Base-by-base conservation (phyloP, 2,329 filamentous ascomycete genomes). In the Cytospora mali region DNA sequence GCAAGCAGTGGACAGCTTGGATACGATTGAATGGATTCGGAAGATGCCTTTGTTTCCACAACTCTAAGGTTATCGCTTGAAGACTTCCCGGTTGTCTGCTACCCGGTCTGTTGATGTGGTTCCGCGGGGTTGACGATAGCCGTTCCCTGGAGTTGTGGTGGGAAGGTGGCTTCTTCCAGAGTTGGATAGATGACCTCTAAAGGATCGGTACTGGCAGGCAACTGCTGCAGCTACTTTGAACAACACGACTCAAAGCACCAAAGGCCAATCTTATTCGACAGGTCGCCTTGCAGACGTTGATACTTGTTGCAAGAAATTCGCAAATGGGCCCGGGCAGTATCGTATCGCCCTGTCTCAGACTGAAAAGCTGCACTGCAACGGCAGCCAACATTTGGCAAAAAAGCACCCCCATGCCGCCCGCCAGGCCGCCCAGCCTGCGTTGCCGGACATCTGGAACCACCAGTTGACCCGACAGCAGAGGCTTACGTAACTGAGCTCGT, bases 91-190 rank as follows among this genome's bases (percentile, higher is more conserved):
- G 16, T 48, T n/a, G 42, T 39, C 48, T 46, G 21, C 13, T 39
- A 29, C 7, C 33, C n/a, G 35, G 9, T n/a, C 50, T 62, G 54
- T 29, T 51, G 62, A 62, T 58, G 58, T 25, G n/a, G 29, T 23
- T 23, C 51, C 25, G 46, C 48, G 55, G 46, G 55, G 62, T 48
- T 50, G 29, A 58, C 25, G 55, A 51, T 55, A 51, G 21, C 28
- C 18, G 16, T 58, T 28, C 46, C 29, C 29, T 51, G 56, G n/a
- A 48, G 16, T 27, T 42, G 48, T 27, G 51, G 13, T 11, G 46
- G 29, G 60, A 55, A 62, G 52, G 63, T 65, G 60, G 63, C 63
- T 62, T 62, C 61, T 62, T 59, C 61, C 18, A 28, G 21, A 21
- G 27, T 23, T 29, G 46, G 55, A n/a, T n/a, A 31, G 55, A 28